Percentiles rank a stretch among this genome's conserved stretches.
Evolutionary conservation across 768 basidiomycete species (phyloP).

Genomic region (Suillus weaverae): DNA sequence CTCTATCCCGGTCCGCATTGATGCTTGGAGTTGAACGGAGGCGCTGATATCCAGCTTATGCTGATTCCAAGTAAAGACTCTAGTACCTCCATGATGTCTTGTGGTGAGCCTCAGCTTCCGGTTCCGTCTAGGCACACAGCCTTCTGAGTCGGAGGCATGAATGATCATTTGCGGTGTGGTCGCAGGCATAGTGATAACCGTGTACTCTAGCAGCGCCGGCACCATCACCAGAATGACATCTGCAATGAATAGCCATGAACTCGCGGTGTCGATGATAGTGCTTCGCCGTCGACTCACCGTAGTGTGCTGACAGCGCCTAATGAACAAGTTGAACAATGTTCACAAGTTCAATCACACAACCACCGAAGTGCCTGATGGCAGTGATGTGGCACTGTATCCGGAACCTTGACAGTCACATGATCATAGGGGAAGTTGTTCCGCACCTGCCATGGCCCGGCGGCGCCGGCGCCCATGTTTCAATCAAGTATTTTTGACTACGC

Average conservation of each 20-base stretch:
- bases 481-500: background rate
- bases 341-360: background rate
- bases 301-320: background rate
- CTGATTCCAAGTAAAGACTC: background rate
- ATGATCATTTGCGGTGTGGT: background rate
- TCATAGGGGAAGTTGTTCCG: no score
- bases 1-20: background rate
- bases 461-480: no score
- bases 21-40: background rate
- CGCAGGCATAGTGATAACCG: background rate
- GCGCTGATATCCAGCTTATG: background rate
- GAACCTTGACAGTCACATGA: background rate
- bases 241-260: background rate
- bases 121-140: no score
- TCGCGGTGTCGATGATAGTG: background rate
- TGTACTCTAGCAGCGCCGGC: background rate
- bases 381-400: no score
- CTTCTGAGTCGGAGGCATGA: background rate
- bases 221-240: background rate
- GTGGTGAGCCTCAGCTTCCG: no score
- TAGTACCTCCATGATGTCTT: background rate
- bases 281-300: background rate
- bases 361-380: no score
- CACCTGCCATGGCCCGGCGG: no score
- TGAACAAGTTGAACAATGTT: background rate